These are phyloP conservation scores for Malus orientalis DNA, from an alignment of 306 rosid species.

Conservation along the genomic window DNA sequence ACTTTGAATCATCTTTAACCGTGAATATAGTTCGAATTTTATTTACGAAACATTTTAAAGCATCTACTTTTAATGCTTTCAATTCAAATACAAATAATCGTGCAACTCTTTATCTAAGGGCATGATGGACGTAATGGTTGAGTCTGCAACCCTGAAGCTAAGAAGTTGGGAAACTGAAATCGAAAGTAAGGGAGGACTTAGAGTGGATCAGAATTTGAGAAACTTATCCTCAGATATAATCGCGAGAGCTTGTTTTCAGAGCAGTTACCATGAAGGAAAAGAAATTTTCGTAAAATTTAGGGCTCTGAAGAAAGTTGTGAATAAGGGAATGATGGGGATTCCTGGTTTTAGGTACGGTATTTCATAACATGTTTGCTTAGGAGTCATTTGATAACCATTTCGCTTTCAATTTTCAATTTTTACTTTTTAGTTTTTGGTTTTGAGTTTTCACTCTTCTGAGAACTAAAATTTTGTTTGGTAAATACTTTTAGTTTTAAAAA, in stretches of 20 bases:
- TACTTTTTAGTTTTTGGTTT: too few relatives aligned
- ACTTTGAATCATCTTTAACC: too few relatives aligned
- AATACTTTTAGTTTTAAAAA: too few relatives aligned
- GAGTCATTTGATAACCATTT: too few relatives aligned
- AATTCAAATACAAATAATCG: not conserved
- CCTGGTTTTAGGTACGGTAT: constrained; percentile 41
- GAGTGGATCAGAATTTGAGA: constrained; percentile 35
- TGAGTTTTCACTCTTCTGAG: too few relatives aligned
- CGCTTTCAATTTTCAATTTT: too few relatives aligned
- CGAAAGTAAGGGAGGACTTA: constrained; percentile 24
- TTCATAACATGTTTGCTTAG: too few relatives aligned
- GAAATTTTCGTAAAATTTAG: constrained; percentile 47
- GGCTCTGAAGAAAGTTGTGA: constrained; percentile 34
- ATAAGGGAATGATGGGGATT: constrained; percentile 16
- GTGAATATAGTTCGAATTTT: too few relatives aligned
- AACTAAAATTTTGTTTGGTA: too few relatives aligned
- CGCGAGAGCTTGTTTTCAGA: constrained; percentile 50
- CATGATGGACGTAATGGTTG: constrained; percentile 43
- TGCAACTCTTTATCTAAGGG: constrained; percentile 21
- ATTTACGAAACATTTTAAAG: too few relatives aligned
- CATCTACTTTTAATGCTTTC: not conserved
- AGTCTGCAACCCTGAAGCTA: constrained; percentile 28
- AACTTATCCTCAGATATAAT: constrained; percentile 47
- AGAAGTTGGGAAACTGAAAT: constrained; percentile 41
- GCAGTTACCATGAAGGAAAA: constrained; percentile 40